Conservation (phyloP, 164 flowering plant species). For the Tetracentron sinense region DNA sequence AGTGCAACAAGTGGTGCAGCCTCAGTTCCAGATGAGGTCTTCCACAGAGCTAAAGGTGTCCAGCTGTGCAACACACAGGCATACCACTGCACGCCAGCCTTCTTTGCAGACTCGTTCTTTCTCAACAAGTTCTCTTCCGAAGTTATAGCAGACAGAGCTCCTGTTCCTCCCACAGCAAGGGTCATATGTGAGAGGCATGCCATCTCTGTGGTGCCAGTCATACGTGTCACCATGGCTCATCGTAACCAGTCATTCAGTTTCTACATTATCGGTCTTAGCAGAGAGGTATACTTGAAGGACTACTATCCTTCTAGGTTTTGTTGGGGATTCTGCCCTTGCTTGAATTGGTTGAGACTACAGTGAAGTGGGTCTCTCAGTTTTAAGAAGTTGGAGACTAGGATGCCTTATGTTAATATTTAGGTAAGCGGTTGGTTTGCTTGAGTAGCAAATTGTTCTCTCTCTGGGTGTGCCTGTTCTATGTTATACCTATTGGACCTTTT, state of each 20-base stretch:
- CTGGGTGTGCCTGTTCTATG: too few species aligned
- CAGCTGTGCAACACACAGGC: slow-evolving; percentile 95
- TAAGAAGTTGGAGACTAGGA: too few species aligned
- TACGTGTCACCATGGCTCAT: slow-evolving; percentile 85
- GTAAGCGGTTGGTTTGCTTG: too few species aligned
- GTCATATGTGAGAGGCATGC: slow-evolving; percentile 89
- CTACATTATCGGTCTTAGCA: slow-evolving; percentile 76
- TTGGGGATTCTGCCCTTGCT: slow-evolving; percentile 97
- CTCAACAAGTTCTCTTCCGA: slow-evolving; percentile 97
- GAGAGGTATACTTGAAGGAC: slow-evolving; percentile 86
- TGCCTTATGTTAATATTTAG: too few species aligned
- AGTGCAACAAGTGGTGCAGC: slow-evolving; percentile 93
- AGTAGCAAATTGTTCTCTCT: too few species aligned
- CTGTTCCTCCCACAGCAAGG: slow-evolving; percentile 71
- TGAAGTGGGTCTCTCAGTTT: too few species aligned
- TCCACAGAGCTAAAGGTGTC: slow-evolving; percentile 91
- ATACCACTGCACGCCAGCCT: slow-evolving; percentile 90
- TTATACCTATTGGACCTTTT: too few species aligned
- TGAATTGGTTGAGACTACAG: slow-evolving; percentile 79
- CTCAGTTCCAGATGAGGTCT: slow-evolving; percentile 94
- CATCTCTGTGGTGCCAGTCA: slow-evolving; percentile 92
- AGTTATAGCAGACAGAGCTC: slow-evolving; percentile 75
- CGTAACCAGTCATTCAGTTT: slow-evolving; percentile 67
- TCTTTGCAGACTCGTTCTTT: slow-evolving; percentile 84
- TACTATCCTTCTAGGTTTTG: slow-evolving; percentile 82